Percentiles rank a stretch among this genome's conserved stretches.
These are phyloP conservation scores for Coemansia sp. DNA, from an alignment of 192 early-diverging fungal species.

Conservation along the genomic window DNA sequence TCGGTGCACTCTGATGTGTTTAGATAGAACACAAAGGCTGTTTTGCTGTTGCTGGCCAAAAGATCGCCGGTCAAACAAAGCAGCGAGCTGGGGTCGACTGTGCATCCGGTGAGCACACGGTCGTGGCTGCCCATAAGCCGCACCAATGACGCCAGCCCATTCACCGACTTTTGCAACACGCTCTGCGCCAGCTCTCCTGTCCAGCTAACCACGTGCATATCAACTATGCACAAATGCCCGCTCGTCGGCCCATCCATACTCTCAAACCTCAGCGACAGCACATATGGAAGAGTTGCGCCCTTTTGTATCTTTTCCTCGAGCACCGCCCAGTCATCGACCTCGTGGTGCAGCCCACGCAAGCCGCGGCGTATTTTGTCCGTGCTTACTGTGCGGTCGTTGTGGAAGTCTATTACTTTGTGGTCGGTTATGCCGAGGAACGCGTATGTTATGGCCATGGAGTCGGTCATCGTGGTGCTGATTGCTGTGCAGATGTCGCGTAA, in stretches of 20 bases:
- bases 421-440: slow-evolving; percentile 52
- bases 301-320: slow-evolving; percentile 37
- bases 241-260: slow-evolving; percentile 45
- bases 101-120: slow-evolving; percentile 33
- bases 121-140: slow-evolving; percentile 40
- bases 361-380: slow-evolving; percentile 25
- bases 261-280: slow-evolving; percentile 52
- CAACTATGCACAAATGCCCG: slow-evolving; percentile 47
- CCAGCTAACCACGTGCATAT: slow-evolving; percentile 44
- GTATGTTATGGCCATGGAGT: slow-evolving; percentile 54
- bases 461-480: slow-evolving; percentile 39
- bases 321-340: slow-evolving; percentile 52
- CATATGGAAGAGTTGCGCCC: slow-evolving; percentile 48
- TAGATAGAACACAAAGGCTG: slow-evolving; percentile 45
- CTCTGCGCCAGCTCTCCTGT: slow-evolving; percentile 6
- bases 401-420: slow-evolving; percentile 44
- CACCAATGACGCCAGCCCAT: slow-evolving; percentile 33
- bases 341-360: slow-evolving; percentile 46
- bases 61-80: slow-evolving; percentile 39
- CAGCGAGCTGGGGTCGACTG: slow-evolving; percentile 34
- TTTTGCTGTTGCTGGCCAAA: slow-evolving; percentile 48
- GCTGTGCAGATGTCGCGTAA: slow-evolving; percentile 31
- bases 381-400: slow-evolving; percentile 36
- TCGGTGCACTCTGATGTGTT: slow-evolving; percentile 32
- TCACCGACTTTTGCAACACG: slow-evolving; percentile 35